Evolutionary conservation across 2,329 filamentous ascomycete genomes (phyloP).

Genomic region (Septoria linicola): DNA sequence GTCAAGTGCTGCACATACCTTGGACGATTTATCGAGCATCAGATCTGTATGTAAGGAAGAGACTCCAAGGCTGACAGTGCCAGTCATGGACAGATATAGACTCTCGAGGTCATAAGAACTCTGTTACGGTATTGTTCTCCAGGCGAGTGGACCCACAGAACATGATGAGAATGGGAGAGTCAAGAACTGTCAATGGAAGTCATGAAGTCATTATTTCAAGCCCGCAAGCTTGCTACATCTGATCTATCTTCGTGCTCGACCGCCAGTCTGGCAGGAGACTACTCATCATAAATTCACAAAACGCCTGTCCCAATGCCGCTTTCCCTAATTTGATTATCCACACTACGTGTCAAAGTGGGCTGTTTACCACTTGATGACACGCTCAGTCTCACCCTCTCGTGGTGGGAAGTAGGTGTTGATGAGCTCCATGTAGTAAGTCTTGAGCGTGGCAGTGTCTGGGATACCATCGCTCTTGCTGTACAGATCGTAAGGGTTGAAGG

Average conservation of each 20-base stretch:
- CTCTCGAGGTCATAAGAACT: no score
- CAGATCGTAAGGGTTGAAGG: slow-evolving; percentile 88
- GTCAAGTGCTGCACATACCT: no score
- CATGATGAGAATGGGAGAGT: no score
- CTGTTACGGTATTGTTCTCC: no score
- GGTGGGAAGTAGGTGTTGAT: slow-evolving; percentile 64
- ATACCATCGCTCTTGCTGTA: slow-evolving; percentile 89
- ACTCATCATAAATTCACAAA: neutral
- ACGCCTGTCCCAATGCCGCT: slow-evolving; percentile 1
- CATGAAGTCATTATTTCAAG: neutral
- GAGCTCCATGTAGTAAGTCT: slow-evolving; percentile 72
- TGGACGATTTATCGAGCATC: no score
- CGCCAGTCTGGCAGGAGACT: slow-evolving; percentile 1
- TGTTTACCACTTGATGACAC: slow-evolving; percentile 65
- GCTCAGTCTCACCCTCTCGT: slow-evolving; percentile 40
- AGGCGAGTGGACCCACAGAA: no score
- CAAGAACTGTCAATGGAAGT: no score
- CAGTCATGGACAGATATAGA: no score
- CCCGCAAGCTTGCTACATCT: neutral
- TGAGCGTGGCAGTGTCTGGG: slow-evolving; percentile 72
- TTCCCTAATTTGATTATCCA: no score
- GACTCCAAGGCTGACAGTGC: no score
- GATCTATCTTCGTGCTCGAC: slow-evolving; percentile 1
- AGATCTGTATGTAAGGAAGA: no score
- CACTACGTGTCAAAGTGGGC: no score